Percentiles rank a stretch among this genome's conserved stretches.
phyloP scores from a whole-genome alignment of 176 grass and related monocot species.

The Bromus sterilis region DNA sequence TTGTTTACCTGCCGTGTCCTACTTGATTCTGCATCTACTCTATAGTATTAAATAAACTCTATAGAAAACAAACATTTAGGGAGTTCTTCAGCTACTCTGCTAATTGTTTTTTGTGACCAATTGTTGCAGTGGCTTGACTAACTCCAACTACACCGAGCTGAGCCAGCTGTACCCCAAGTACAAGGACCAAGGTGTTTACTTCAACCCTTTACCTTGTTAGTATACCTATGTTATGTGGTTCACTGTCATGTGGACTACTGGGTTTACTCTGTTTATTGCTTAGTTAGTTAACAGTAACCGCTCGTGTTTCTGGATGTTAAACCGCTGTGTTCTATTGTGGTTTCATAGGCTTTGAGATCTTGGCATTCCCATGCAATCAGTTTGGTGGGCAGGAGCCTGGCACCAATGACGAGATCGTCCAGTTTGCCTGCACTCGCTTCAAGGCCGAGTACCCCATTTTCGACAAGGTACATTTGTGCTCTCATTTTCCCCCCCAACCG shows the following conservation, averaged over 20 bases:
- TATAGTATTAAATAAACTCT: not conserved
- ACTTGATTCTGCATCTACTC: not conserved
- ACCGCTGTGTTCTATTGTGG: not conserved
- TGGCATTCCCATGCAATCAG: slow-evolving; percentile 90
- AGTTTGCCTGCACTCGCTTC: slow-evolving; percentile 90
- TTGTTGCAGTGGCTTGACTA: slow-evolving; percentile 77
- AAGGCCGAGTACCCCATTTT: slow-evolving; percentile 97
- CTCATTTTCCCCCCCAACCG: not conserved
- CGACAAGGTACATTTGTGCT: slow-evolving; percentile 54
- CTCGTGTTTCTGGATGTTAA: not conserved
- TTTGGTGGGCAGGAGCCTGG: slow-evolving; percentile 78
- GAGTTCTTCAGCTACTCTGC: not conserved
- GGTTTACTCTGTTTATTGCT: not conserved
- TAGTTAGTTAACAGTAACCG: not conserved
- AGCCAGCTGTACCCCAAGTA: slow-evolving; percentile 79
- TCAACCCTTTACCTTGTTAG: not conserved
- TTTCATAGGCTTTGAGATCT: slow-evolving; percentile 62
- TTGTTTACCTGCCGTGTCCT: not conserved
- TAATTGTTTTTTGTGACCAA: slow-evolving; percentile 16
- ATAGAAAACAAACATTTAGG: too few species aligned
- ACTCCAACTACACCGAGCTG: slow-evolving; percentile 94
- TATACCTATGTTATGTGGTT: not conserved
- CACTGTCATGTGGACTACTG: not conserved
- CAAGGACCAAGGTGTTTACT: slow-evolving; percentile 62
- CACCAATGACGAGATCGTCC: slow-evolving; percentile 71